These are phyloP conservation scores for Clonostachys rhizophaga DNA, from an alignment of 2,329 filamentous ascomycete species.

Conservation along the genomic window DNA sequence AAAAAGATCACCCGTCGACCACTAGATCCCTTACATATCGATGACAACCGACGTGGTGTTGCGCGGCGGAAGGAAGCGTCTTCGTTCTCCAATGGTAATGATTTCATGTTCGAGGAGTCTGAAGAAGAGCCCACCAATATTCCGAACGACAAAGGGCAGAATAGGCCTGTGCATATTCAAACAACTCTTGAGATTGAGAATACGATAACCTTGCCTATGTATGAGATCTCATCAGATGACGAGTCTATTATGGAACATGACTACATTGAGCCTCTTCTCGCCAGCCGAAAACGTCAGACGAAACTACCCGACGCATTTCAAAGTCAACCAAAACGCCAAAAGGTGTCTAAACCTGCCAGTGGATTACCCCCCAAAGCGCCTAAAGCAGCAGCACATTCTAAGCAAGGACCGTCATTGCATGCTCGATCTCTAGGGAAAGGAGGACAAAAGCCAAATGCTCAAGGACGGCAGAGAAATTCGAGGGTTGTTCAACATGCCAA, in stretches of 20 bases:
- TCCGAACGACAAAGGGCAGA: slow-evolving; percentile 6
- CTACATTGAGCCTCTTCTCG: slow-evolving; percentile 44
- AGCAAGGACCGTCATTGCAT: too few relatives aligned
- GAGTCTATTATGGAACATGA: slow-evolving; percentile 44
- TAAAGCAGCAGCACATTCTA: too few relatives aligned
- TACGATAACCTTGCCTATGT: neutral
- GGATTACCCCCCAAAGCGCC: too few relatives aligned
- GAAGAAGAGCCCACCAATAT: slow-evolving; percentile 29
- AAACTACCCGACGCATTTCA: slow-evolving; percentile 15
- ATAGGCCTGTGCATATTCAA: slow-evolving; percentile 17
- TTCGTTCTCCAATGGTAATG: slow-evolving; percentile 8
- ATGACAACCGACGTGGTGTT: slow-evolving; percentile 39
- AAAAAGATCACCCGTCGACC: slow-evolving; percentile 17
- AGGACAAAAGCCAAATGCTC: too few relatives aligned
- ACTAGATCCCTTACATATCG: slow-evolving; percentile 27
- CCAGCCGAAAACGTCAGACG: slow-evolving; percentile 32
- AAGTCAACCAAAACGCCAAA: slow-evolving; percentile 15
- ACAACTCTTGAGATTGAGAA: slow-evolving; percentile 13
- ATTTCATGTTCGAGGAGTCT: slow-evolving; percentile 40
- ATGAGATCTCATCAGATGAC: slow-evolving; percentile 13
- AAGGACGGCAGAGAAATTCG: too few relatives aligned
- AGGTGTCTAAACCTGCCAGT: slow-evolving; percentile 2
- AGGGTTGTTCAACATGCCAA: too few relatives aligned
- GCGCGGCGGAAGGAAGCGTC: slow-evolving; percentile 24
- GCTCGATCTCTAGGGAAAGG: too few relatives aligned